A percentile compares a stretch with the other conserved stretches of the same genome.
Evolutionary conservation across 2,329 filamentous ascomycete species (phyloP).

Genomic region (Paraconiothyrium brasiliense): DNA sequence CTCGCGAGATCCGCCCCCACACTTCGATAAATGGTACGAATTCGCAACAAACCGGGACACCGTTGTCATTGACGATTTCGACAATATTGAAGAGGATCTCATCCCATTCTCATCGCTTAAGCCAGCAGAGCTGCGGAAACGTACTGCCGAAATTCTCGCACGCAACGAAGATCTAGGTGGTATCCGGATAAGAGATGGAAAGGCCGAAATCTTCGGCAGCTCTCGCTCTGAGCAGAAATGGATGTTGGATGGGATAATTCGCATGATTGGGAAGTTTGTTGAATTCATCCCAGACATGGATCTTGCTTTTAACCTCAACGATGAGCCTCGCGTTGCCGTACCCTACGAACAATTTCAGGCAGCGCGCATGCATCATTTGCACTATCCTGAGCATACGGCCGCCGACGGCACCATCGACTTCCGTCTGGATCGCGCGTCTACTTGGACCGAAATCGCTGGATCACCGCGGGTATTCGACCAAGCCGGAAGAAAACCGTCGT

Average conservation of each 20-base stretch:
- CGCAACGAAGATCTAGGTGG: slow-evolving; percentile 66
- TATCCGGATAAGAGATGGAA: slow-evolving; percentile 64
- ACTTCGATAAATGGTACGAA: slow-evolving; percentile 68
- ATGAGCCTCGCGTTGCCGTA: slow-evolving; percentile 66
- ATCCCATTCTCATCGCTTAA: slow-evolving; percentile 64
- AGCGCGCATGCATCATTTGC: slow-evolving; percentile 35
- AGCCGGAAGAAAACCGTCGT: slow-evolving; percentile 50
- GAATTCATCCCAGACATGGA: slow-evolving; percentile 70
- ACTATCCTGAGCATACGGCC: slow-evolving; percentile 33
- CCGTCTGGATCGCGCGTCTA: slow-evolving; percentile 48
- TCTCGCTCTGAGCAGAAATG: slow-evolving; percentile 65
- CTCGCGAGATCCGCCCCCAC: slow-evolving; percentile 64
- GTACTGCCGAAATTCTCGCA: slow-evolving; percentile 63
- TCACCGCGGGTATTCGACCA: slow-evolving; percentile 45
- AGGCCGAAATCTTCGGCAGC: slow-evolving; percentile 51
- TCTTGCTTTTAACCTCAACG: slow-evolving; percentile 69
- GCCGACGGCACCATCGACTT: slow-evolving; percentile 43
- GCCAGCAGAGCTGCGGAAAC: slow-evolving; percentile 60
- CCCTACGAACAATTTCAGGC: slow-evolving; percentile 52
- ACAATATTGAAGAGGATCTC: slow-evolving; percentile 66
- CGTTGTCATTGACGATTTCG: slow-evolving; percentile 67
- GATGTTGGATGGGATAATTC: slow-evolving; percentile 65
- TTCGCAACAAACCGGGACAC: slow-evolving; percentile 63
- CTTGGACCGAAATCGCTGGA: slow-evolving; percentile 46
- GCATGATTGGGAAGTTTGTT: slow-evolving; percentile 62